Base-by-base conservation (phyloP, 108 stramenopile genomes). In the Parmales sp. region DNA sequence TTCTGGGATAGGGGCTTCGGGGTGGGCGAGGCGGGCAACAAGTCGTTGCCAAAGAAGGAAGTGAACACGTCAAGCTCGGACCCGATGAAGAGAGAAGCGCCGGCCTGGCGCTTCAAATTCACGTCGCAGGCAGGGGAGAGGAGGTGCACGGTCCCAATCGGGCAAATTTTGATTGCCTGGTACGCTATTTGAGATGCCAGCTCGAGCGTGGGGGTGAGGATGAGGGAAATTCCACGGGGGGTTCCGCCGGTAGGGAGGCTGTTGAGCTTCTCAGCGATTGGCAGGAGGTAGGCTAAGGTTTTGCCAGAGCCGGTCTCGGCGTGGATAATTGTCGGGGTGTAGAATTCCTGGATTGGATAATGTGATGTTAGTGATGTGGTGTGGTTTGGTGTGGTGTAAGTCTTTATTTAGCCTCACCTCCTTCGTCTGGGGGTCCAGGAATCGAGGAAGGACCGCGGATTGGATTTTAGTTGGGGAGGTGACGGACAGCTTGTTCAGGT, bases 171-270 rank as follows among this genome's bases (percentile, higher is more conserved):
- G 0, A 79, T 68, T 13, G 91, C 91, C 51, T 90, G 76, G 39
- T 88, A 88, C 0, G 89, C 88, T 3, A 93, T 88, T 78, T 98
- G 97, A 11, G 90, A 82, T 1, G 93, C 97, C 60, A 98, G 73
- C 71, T 98, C 97, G 28, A 94, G 72, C 8, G 93, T 95, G 38
- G 97, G 97, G 7, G 90, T 88, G 51, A 96, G 43, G 72, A 98
- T 80, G 3, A 95, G 37, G 29, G 85, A n/a, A n/a, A n/a, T n/a
- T n/a, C n/a, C n/a, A n/a, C n/a, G n/a, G n/a, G n/a, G n/a, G n/a
- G n/a, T n/a, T n/a, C n/a, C n/a, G n/a, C n/a, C n/a, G n/a, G n/a
- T n/a, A n/a, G n/a, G n/a, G n/a, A n/a, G n/a, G n/a, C n/a, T n/a
- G n/a, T n/a, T n/a, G n/a, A n/a, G 51, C 41, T 70, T 75, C 74